Conservation (phyloP, 768 basidiomycete genomes). For the Podaxis rugospora region DNA sequence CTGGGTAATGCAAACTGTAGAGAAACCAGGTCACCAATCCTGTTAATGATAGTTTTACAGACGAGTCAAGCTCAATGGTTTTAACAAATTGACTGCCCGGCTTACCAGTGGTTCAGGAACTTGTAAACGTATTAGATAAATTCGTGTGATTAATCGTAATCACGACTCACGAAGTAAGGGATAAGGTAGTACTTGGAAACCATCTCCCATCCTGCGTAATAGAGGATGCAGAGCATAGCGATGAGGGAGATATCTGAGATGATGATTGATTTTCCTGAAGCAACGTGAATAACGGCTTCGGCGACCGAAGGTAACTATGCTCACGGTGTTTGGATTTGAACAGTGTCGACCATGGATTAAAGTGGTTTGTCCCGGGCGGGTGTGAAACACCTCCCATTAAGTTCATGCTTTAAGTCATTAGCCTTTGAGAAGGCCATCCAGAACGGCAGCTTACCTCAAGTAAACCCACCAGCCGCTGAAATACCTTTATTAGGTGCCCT, state of each 20-base stretch:
- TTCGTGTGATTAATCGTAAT: no score
- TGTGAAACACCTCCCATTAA: constrained; percentile 44
- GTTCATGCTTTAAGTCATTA: constrained; percentile 28
- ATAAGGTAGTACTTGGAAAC: constrained; percentile 30
- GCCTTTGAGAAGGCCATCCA: not conserved
- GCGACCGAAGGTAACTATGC: constrained; percentile 4
- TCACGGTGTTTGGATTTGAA: constrained; percentile 36
- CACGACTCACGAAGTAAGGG: constrained; percentile 37
- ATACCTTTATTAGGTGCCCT: not conserved
- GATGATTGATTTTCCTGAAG: constrained; percentile 33
- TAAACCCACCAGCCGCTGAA: constrained; percentile 34
- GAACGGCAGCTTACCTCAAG: constrained; percentile 19
- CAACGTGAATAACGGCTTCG: constrained; percentile 6
- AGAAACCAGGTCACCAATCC: not conserved
- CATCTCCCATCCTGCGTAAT: constrained; percentile 20
- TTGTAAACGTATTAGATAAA: constrained; percentile 12
- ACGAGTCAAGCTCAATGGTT: not conserved
- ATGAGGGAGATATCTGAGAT: constrained; percentile 27
- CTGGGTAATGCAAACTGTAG: not conserved
- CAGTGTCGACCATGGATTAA: constrained; percentile 32
- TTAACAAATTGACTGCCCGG: not conserved
- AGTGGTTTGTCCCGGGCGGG: constrained; percentile 43
- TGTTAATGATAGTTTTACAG: not conserved
- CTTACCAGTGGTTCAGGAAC: constrained; percentile 42
- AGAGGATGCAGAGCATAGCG: constrained; percentile 22